Conservation (phyloP, 208 protist genomes). For the Leishmania mexicana region DNA sequence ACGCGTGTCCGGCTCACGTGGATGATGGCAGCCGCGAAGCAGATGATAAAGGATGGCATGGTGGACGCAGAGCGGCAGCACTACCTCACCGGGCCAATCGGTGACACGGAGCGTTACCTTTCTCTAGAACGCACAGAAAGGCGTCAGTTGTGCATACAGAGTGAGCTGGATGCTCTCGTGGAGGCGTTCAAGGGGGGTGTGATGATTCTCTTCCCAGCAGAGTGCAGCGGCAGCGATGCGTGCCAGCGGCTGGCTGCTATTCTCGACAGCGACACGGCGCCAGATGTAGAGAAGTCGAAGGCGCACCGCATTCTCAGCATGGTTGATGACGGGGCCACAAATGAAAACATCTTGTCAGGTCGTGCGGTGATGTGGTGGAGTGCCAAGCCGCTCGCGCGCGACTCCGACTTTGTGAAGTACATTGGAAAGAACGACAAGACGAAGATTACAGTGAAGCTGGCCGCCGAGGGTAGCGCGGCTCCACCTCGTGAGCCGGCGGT, state of each 20-base stretch:
- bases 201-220: constrained; percentile 88
- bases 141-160: constrained; percentile 59
- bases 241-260: constrained; percentile 58
- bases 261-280: constrained; percentile 64
- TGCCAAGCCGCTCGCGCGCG: constrained; percentile 79
- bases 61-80: constrained; percentile 61
- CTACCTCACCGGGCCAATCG: constrained; percentile 67
- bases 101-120: constrained; percentile 80
- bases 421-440: constrained; percentile 94
- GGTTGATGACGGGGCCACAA: constrained; percentile 84
- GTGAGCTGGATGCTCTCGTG: constrained; percentile 68
- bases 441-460: constrained; percentile 93
- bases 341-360: constrained; percentile 75
- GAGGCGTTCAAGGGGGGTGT: constrained; percentile 80
- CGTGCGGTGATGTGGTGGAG: constrained; percentile 89
- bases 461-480: constrained; percentile 58
- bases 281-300: constrained; percentile 71
- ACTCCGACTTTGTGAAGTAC: constrained; percentile 81
- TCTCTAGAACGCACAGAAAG: constrained; percentile 68
- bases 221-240: constrained; percentile 83
- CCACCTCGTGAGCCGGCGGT: constrained; percentile 87
- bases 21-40: constrained; percentile 81
- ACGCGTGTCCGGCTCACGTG: constrained; percentile 85
- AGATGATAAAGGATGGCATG: constrained; percentile 81
- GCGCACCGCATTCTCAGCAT: constrained; percentile 82